These are phyloP conservation scores for Ophiostoma fasciatum DNA, from an alignment of 2,329 filamentous ascomycete genomes.

Conservation along the genomic window DNA sequence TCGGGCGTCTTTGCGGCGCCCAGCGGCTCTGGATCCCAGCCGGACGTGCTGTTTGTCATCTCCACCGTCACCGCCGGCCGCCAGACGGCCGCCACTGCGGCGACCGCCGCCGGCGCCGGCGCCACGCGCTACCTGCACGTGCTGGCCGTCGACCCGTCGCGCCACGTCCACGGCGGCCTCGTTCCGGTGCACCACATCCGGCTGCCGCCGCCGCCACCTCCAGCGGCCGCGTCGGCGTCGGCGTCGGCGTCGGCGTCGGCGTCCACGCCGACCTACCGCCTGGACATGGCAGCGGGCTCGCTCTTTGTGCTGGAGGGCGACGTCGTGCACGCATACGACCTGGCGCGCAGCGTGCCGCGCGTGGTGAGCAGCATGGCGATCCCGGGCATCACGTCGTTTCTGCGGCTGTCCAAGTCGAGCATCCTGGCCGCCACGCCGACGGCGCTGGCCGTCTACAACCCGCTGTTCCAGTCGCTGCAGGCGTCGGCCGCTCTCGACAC, in stretches of 20 bases:
- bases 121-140: conserved; percentile 20
- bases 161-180: conserved; percentile 10
- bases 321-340: conserved; percentile 45
- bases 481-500: conserved; percentile 29
- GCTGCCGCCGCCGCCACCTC: conserved; percentile 6
- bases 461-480: conserved; percentile 49
- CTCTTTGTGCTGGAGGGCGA: conserved; percentile 44
- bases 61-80: conserved; percentile 22
- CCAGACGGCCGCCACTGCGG: no score
- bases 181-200: conserved; percentile 13
- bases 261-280: conserved; percentile 26
- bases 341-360: conserved; percentile 47
- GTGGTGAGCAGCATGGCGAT: conserved; percentile 38
- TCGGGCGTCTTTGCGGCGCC: conserved; percentile 35
- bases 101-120: no score
- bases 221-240: no score
- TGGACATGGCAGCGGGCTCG: conserved; percentile 49
- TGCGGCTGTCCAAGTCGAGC: conserved; percentile 51
- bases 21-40: conserved; percentile 27
- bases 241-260: not conserved
- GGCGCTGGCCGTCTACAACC: conserved; percentile 50
- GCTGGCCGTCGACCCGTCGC: conserved; percentile 16
- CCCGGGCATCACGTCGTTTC: conserved; percentile 42
- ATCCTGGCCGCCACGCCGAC: conserved; percentile 44
- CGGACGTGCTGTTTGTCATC: conserved; percentile 40